phyloP scores from a whole-genome alignment of 1,284 basidiomycete species.

The Taiwanofungus camphoratus region DNA sequence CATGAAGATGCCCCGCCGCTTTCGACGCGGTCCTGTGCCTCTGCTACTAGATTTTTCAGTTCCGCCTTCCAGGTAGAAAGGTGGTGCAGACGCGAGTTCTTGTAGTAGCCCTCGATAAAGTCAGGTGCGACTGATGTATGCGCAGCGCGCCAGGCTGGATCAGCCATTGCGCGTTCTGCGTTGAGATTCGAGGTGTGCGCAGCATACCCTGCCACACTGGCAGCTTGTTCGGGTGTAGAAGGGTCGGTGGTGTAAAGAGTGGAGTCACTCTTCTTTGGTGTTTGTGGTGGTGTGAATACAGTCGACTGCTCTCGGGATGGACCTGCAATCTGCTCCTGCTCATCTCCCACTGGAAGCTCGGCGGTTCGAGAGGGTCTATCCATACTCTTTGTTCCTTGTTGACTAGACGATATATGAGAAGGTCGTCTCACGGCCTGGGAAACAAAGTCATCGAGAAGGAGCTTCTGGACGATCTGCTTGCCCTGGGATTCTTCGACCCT shows the following conservation, averaged over 20 bases:
- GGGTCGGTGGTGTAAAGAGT: slow-evolving; percentile 6
- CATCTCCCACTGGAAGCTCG: not conserved
- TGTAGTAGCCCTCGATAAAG: slow-evolving; percentile 89
- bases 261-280: slow-evolving; percentile 11
- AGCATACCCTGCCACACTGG: slow-evolving; percentile 56
- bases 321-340: not conserved
- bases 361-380: not conserved
- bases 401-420: too few species aligned
- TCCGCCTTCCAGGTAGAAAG: slow-evolving; percentile 92
- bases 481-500: slow-evolving; percentile 47
- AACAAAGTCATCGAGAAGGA: slow-evolving; percentile 25
- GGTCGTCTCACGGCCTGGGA: slow-evolving; percentile 7
- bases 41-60: slow-evolving; percentile 73
- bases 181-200: slow-evolving; percentile 58
- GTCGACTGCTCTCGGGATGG: not conserved
- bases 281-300: slow-evolving; percentile 7
- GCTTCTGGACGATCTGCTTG: slow-evolving; percentile 31
- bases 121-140: slow-evolving; percentile 84
- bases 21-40: slow-evolving; percentile 73
- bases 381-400: not conserved
- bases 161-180: slow-evolving; percentile 72
- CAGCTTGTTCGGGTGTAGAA: slow-evolving; percentile 32
- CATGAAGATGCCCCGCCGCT: slow-evolving; percentile 26
- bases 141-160: slow-evolving; percentile 78
- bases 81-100: slow-evolving; percentile 89